A percentile compares a stretch with the other conserved stretches of the same genome.
These are phyloP conservation scores for Ulvella scutata DNA, from an alignment of 139 green algal species.

Conservation along the genomic window DNA sequence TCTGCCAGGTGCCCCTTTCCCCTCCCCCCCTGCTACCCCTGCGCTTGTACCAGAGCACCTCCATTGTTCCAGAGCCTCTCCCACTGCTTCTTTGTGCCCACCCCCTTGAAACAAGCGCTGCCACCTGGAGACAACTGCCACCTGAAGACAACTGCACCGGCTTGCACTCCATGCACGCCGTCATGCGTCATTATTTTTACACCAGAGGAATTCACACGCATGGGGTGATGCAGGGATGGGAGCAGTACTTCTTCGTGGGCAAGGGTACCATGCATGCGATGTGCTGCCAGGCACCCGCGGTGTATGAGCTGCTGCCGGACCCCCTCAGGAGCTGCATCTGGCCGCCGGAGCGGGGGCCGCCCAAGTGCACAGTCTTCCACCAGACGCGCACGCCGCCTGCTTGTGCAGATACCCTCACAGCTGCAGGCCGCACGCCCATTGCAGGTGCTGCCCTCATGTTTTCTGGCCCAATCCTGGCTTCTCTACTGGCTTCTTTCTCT, in stretches of 20 bases:
- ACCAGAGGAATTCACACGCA: not conserved
- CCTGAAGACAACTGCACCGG: too few relatives aligned
- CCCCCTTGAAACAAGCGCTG: too few relatives aligned
- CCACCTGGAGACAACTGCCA: too few relatives aligned
- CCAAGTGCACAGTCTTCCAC: not conserved
- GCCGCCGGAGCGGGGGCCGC: not conserved
- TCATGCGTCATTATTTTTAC: not conserved
- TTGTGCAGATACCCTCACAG: too few relatives aligned
- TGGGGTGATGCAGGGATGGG: not conserved
- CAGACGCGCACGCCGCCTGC: not conserved
- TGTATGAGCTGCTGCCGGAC: constrained; percentile 19
- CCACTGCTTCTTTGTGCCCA: too few relatives aligned
- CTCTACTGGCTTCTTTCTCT: too few relatives aligned
- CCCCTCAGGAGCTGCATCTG: not conserved
- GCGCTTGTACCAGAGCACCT: too few relatives aligned
- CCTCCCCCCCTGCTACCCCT: not conserved
- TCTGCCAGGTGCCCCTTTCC: constrained; percentile 5
- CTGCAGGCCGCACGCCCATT: too few relatives aligned
- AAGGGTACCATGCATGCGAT: constrained; percentile 9
- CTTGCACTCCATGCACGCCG: too few relatives aligned
- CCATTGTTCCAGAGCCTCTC: too few relatives aligned
- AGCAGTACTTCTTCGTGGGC: constrained; percentile 13
- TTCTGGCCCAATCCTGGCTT: too few relatives aligned
- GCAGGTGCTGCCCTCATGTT: too few relatives aligned
- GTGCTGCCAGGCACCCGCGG: constrained; percentile 5